Evolutionary conservation across 208 protist genomes (phyloP), one percentile per base, ranked within the genome.

Genomic region (Acanthamoeba lenticulata): DNA sequence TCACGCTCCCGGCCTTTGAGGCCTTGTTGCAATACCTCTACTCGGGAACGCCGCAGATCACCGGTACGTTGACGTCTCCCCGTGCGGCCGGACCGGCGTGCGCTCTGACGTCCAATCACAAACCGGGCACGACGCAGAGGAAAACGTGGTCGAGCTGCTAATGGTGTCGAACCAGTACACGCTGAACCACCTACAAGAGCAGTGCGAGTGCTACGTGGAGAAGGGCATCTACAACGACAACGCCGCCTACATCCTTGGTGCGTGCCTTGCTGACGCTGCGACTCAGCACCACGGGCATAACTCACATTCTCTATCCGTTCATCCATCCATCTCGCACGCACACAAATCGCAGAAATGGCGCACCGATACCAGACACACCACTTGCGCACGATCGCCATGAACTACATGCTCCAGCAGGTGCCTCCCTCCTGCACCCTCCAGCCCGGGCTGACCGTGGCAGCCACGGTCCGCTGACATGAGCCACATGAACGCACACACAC

Each of bases 91-190:
- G 52, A 27, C 21, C 11, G 52, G 21, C 21, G 15, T 60, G 52
- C 11, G 52, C 52, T 60, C 52, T 27, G 15, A 27, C 52, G 11
- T 60, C 21, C n/a, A n/a, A n/a, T n/a, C n/a, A n/a, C n/a, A n/a
- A n/a, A n/a, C n/a, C n/a, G n/a, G n/a, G 52, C 52, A 21, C 15
- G 11, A 21, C 15, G 52, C 52, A 60, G 67, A 88, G 47, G 79
- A 88, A 21, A 88, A 49, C 40, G 79, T 88, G 44, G 79, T 88
- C 42, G 79, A 88, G 45, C 79, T 88, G 38, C n/a, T 88, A 9
- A 88, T 88, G 79, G 36, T 88, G 27, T 29, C 79, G 42, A 88
- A 88, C n/a, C 79, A 62, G 45, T 88, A 88, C 79, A 60, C 45
- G 45, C 45, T 60, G 17, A 62, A 24, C 27, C 79, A 88, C 11